phyloP scores from a whole-genome alignment of 352 stramenopile genomes.

The Phytophthora brassicae region DNA sequence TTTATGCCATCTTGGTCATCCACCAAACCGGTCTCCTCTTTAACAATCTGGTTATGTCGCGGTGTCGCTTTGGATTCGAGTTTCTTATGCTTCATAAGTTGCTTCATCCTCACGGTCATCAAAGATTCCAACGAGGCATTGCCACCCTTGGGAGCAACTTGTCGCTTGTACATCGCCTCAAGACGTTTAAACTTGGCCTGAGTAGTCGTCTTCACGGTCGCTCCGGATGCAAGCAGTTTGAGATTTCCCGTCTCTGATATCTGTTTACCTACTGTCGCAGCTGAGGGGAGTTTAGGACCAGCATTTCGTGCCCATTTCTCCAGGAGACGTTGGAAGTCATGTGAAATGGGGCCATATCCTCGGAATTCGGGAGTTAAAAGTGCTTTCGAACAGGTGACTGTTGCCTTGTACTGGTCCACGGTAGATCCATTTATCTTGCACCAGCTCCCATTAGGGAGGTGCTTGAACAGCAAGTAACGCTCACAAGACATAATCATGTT shows the following conservation, averaged over 20 bases:
- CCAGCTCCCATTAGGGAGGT: slow-evolving; percentile 77
- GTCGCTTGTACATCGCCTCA: slow-evolving; percentile 61
- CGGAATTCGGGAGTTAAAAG: slow-evolving; percentile 54
- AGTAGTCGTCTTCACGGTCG: slow-evolving; percentile 45
- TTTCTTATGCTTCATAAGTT: slow-evolving; percentile 45
- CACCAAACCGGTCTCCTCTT: slow-evolving; percentile 1
- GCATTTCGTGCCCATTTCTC: slow-evolving; percentile 65
- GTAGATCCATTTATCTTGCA: slow-evolving; percentile 52
- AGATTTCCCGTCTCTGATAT: slow-evolving; percentile 21
- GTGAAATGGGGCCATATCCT: slow-evolving; percentile 56
- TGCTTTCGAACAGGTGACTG: slow-evolving; percentile 75
- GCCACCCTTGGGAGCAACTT: slow-evolving; percentile 35
- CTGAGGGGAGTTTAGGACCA: slow-evolving; percentile 30
- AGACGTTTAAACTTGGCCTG: slow-evolving; percentile 59
- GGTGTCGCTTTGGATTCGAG: slow-evolving; percentile 18
- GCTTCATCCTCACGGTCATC: slow-evolving; percentile 47
- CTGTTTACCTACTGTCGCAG: slow-evolving; percentile 13
- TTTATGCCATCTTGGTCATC: slow-evolving; percentile 15
- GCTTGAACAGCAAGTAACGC: slow-evolving; percentile 63
- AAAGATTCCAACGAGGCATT: slow-evolving; percentile 42
- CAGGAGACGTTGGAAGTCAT: slow-evolving; percentile 60
- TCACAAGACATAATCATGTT: slow-evolving; percentile 62
- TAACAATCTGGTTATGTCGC: slow-evolving; percentile 9
- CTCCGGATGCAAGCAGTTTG: slow-evolving; percentile 56
- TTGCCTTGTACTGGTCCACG: slow-evolving; percentile 81